Conservation (phyloP, 768 basidiomycete genomes). For the Mycena vitilis region DNA sequence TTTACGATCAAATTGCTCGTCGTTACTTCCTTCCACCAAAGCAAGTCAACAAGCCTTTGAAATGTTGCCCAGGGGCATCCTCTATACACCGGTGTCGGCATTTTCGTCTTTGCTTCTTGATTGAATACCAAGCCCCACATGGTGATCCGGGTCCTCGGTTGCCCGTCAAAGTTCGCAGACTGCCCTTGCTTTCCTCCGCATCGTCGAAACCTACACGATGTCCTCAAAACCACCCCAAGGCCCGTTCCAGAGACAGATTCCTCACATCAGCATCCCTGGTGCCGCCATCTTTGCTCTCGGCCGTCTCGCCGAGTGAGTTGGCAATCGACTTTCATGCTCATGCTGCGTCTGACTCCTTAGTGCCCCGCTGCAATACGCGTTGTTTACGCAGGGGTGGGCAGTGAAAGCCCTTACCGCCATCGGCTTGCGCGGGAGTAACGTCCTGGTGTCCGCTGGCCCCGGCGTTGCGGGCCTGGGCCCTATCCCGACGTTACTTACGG, state of each 20-base stretch:
- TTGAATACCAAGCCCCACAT: no score
- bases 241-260: not conserved
- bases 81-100: no score
- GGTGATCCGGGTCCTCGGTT: no score
- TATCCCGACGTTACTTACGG: conserved; percentile 30
- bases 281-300: conserved; percentile 17
- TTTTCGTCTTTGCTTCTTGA: no score
- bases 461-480: conserved; percentile 30
- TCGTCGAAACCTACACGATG: no score
- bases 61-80: no score
- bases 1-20: no score
- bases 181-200: no score
- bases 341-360: not conserved
- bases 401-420: conserved; percentile 32
- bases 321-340: not conserved
- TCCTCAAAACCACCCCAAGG: no score
- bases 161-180: no score
- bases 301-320: conserved; percentile 27
- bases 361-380: conserved; percentile 33
- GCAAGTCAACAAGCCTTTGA: no score
- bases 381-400: conserved; percentile 34
- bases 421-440: conserved; percentile 32
- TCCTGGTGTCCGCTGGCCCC: conserved; percentile 26
- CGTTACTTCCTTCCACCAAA: no score
- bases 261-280: conserved; percentile 6